These are phyloP conservation scores for Globisporangium apiculatum DNA, from an alignment of 352 stramenopile genomes.

Conservation along the genomic window DNA sequence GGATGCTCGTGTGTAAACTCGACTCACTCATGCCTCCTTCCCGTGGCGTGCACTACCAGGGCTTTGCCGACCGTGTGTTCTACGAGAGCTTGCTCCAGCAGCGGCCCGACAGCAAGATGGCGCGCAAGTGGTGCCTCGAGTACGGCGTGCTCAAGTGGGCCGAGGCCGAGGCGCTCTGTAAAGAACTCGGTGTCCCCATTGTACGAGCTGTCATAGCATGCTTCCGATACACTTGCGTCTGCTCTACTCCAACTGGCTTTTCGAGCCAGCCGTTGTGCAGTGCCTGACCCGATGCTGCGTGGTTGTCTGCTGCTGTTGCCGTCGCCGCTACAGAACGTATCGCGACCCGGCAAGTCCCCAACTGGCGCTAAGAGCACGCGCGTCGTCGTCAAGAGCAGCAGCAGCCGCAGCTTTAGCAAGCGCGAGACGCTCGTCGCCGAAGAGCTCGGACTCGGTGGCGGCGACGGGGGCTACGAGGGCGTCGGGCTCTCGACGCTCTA, in stretches of 20 bases:
- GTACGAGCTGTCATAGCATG: constrained; percentile 21
- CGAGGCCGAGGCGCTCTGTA: constrained; percentile 74
- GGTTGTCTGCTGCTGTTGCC: not conserved
- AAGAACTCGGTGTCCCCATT: constrained; percentile 52
- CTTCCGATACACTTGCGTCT: not conserved
- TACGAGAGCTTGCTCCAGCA: constrained; percentile 88
- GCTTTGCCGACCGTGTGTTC: constrained; percentile 86
- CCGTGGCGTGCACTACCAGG: constrained; percentile 20
- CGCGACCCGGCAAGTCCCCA: constrained; percentile 30
- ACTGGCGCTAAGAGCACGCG: constrained; percentile 28
- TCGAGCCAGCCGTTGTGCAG: no score
- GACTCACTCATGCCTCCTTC: not conserved
- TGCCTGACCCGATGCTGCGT: no score
- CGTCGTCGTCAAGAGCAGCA: constrained; percentile 16
- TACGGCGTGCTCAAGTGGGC: constrained; percentile 86
- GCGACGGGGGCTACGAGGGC: constrained; percentile 39
- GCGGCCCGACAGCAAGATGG: constrained; percentile 79
- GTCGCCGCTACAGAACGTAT: constrained; percentile 37
- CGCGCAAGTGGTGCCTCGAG: constrained; percentile 87
- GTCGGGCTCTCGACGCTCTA: constrained; percentile 60
- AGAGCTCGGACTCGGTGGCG: constrained; percentile 39
- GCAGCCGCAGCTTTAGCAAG: constrained; percentile 16
- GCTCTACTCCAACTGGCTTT: no score
- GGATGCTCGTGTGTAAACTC: not conserved
- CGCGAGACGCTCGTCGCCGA: constrained; percentile 47